Base-by-base conservation (phyloP, 495 filamentous ascomycete genomes). In the Aspergillus diversus region DNA sequence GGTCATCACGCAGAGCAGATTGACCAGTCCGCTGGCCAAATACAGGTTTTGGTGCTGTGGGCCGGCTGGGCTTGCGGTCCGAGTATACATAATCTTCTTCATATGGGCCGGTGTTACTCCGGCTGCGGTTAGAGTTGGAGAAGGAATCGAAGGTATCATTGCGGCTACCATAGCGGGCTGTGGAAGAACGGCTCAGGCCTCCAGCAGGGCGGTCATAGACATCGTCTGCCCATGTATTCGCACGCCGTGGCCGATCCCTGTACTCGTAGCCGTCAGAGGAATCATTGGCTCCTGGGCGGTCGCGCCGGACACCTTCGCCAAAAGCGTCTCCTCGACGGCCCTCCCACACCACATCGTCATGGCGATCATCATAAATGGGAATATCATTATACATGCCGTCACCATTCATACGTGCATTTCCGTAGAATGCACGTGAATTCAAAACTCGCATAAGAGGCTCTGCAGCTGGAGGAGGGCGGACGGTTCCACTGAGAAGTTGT, bases 331-430 rank as follows among this genome's bases (percentile, higher is more conserved):
- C 93, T 56, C 81, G 83, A 46, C 86, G 84, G 42, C 91, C 90
- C 69, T 94, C 91, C 95, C 95, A 97, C n/a, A 96, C 90, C 4
- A 93, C 89, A 68, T 94, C 86, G 64, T 99, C 95, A 69, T 92
- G 91, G 50, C 81, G 81, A 53, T 94, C 90, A 64, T 96, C 93
- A 68, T 98, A 99, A 5, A 97, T 84, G 1, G 95, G 95, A 16
- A 91, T 88, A 69, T 97, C 94, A 73, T 98, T 98, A 80, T 97
- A 99, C 87, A 95, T 96, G 33, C 78, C 72, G 64, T 90, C 87
- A 16, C 83, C 81, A 34, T 78, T 73, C 2, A 69, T 67, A 2
- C 75, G 70, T 15, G 73, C 70, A 31, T 80, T 80, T 33, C 92
- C 92, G 34, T 84, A 83, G 75, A 99, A 99, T 54, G 89, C 84